These are phyloP conservation scores for Chalciporus piperatoides DNA, from an alignment of 1,284 basidiomycete species.

Conservation along the genomic window DNA sequence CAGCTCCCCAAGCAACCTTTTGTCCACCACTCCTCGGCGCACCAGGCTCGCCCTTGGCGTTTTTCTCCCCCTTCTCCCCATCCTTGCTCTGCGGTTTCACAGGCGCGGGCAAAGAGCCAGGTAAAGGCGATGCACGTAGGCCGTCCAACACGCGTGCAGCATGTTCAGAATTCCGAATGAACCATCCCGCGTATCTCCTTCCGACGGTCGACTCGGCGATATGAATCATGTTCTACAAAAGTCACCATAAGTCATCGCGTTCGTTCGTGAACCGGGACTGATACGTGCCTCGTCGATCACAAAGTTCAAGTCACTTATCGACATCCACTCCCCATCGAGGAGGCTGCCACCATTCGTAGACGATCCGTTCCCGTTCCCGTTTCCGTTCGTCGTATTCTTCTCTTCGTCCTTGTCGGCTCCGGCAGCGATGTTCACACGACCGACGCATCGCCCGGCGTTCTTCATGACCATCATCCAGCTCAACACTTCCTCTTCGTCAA, in stretches of 20 bases:
- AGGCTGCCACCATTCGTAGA: conserved; percentile 46
- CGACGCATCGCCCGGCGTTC: conserved; percentile 74
- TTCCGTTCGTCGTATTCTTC: conserved; percentile 1
- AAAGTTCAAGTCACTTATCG: conserved; percentile 93
- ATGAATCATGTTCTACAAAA: conserved; percentile 83
- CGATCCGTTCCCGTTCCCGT: conserved; percentile 10
- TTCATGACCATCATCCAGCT: conserved; percentile 98
- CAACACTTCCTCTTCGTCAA: conserved; percentile 89
- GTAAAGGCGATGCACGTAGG: conserved; percentile 67
- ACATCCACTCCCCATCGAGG: conserved; percentile 83
- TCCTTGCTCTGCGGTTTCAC: conserved; percentile 20
- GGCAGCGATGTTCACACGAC: conserved; percentile 38
- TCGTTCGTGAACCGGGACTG: not conserved
- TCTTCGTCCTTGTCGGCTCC: conserved; percentile 28
- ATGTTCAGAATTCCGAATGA: conserved; percentile 92
- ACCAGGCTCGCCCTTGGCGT: conserved; percentile 13
- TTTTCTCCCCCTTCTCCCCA: conserved; percentile 19
- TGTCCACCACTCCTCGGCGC: conserved; percentile 30
- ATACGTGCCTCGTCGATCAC: conserved; percentile 86
- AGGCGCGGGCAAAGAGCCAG: conserved; percentile 27
- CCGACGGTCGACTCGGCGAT: conserved; percentile 93
- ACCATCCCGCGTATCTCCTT: conserved; percentile 92
- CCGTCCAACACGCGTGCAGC: conserved; percentile 82
- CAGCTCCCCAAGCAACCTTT: conserved; percentile 62
- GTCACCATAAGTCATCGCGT: not conserved